Base-by-base conservation (phyloP, 2,329 filamentous ascomycete species). In the Lomentospora prolificans region DNA sequence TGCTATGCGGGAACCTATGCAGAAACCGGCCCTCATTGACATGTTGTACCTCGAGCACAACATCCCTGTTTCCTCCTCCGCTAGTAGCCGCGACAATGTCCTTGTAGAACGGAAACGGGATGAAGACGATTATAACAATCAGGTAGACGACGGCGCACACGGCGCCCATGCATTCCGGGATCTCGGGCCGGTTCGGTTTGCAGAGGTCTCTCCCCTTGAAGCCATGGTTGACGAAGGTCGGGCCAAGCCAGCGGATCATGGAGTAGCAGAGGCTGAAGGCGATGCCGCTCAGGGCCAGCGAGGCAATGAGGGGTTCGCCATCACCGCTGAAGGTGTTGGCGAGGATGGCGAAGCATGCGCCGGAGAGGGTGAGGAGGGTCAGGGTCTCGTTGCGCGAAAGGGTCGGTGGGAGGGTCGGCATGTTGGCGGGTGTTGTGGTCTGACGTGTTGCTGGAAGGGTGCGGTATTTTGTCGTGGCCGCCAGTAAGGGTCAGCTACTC, bases 81-180 rank as follows among this genome's bases (percentile, higher is more conserved):
- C 90, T 95, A 19, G 94, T 97, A 39, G 91, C 90, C 14, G 90
- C 89, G 25, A 96, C 91, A 61, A 99, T 95, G 68, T 97, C 92
- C 72, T 96, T 95, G 76, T 96, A 97, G 70, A 99, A 97, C 1
- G 91, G 89, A 70, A 96, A 96, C 0, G 94, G 94, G 57, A 97
- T 90, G 69, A 99, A 99, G 60, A 90, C 75, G 62, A 97, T 95
- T 61, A 97, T 79, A 52, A 85, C 81, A 61, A 99, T 78, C 46
- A 99, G 79, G 71, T 97, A 97, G 25, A 97, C 90, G 61, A 94
- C 82, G 7, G 92, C 94, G 67, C 89, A 95, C 25, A 99, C 81
- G 57, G 90, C 89, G 28, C 94, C 94, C 91, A 99, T 96, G 62
- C 89, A 92, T 71, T 99, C 94, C 22, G 94, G 94, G 64, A 96